Base-by-base conservation (phyloP, 768 basidiomycete species). In the Dacryopinax primogenitus region DNA sequence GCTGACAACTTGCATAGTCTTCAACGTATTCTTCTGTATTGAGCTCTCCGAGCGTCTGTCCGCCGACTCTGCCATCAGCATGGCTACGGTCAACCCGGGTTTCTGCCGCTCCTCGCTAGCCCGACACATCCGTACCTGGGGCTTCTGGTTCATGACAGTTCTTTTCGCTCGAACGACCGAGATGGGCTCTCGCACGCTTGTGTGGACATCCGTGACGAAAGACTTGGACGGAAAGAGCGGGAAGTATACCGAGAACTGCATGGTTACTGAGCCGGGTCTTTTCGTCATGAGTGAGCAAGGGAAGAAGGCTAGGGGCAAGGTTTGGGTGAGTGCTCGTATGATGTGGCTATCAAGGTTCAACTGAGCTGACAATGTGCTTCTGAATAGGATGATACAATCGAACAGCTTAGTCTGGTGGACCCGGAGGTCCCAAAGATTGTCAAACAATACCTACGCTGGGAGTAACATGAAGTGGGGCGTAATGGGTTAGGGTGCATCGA, bases 21-120 rank as follows among this genome's bases (percentile, higher is more conserved):
- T 67, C 58, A 67, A 64, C 51, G 21, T 65, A 16, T 21, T 67
- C 63, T 65, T 67, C 66, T 36, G 51, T 15, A 41, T 64, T 34
- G 13, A 41, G 16, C 63, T 67, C 33, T 33, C 66, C 33, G 33
- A n/a, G 30, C 64, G 33, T 30, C 45, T 66, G 15, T 26, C 63
- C 34, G 16, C 13, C 51, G 26, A 21, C 26, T 32, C 1, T 44
- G 26, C 32, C 16, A 32, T 33, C 23, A 45, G 26, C 45, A 41
- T 66, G n/a, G 47, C 44, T 34, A 41, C 39, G 4, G 36, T 66
- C 63, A 63, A 64, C 32, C 66, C 66, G 2, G 66, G 66, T 2
- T 51, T 66, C 12, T 66, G 66, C 44, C 37, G 36, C 11, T 64
- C 66, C 28, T 18, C 63, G 44, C 33, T 66, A 35, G 4, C 61